phyloP scores from a whole-genome alignment of 2,329 filamentous ascomycete genomes.

The Fusarium chaquense region DNA sequence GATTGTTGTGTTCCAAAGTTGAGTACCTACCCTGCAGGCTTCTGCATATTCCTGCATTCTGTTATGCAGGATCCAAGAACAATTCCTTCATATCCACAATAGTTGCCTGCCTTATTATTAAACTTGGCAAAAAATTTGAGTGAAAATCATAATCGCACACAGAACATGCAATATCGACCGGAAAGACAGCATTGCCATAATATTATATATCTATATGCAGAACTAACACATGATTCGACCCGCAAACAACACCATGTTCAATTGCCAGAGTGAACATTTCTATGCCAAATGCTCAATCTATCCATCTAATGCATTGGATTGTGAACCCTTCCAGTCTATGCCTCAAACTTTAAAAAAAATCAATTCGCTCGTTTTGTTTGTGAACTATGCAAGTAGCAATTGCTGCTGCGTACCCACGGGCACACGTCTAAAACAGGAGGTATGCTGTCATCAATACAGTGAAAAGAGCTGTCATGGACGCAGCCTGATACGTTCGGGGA shows the following conservation, averaged over 20 bases:
- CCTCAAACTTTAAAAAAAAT: constrained; percentile 27
- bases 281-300: constrained; percentile 23
- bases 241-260: neutral
- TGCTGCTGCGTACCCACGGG: neutral
- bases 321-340: constrained; percentile 25
- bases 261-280: constrained; percentile 7
- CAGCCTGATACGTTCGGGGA: constrained; percentile 36
- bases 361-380: constrained; percentile 32
- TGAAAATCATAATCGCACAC: neutral
- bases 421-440: constrained; percentile 32
- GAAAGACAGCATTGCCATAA: neutral
- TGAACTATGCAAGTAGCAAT: constrained; percentile 14
- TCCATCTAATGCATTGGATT: constrained; percentile 27
- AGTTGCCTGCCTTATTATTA: too few relatives aligned
- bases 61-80: neutral
- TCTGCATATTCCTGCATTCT: neutral
- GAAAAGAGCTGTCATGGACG: constrained; percentile 39
- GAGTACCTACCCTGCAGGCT: neutral
- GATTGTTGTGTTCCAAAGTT: neutral
- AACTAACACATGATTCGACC: neutral
- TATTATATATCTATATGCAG: constrained; percentile 15
- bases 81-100: neutral
- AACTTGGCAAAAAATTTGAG: neutral
- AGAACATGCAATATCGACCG: neutral
- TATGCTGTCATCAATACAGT: constrained; percentile 39